phyloP scores from a whole-genome alignment of 495 filamentous ascomycete species.

The Penicillium daleae region DNA sequence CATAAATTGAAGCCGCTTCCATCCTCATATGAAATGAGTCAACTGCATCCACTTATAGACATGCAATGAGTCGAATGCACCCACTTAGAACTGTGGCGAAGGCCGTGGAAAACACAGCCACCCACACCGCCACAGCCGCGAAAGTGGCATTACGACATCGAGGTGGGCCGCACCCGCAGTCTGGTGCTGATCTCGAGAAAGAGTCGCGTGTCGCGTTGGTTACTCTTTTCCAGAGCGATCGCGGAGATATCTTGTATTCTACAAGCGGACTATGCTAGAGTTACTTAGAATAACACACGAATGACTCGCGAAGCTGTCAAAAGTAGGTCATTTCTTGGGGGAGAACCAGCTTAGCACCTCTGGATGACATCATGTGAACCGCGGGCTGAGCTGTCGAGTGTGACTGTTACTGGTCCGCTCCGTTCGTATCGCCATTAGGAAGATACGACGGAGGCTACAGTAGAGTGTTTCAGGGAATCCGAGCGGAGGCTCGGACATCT shows the following conservation, averaged over 20 bases:
- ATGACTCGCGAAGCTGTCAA: background rate
- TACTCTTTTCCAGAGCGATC: background rate
- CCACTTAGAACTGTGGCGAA: background rate
- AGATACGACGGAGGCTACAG: background rate
- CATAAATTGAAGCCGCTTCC: background rate
- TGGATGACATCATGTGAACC: constrained; percentile 17
- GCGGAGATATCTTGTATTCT: background rate
- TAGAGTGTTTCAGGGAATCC: background rate
- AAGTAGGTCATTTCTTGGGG: background rate
- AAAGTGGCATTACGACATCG: too few relatives aligned
- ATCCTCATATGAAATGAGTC: background rate
- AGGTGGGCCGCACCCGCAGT: background rate
- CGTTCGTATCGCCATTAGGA: background rate
- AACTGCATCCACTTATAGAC: background rate
- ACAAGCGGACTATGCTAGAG: background rate
- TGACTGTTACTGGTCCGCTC: background rate
- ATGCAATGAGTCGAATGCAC: constrained; percentile 1
- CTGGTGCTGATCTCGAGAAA: background rate
- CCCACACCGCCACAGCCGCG: background rate
- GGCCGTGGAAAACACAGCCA: background rate
- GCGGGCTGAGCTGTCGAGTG: background rate
- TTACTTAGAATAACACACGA: background rate
- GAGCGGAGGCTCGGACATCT: background rate
- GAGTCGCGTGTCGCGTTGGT: background rate
- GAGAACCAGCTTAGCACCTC: background rate